A percentile compares a stretch with the other conserved stretches of the same genome.
Conservation (phyloP, 2,329 filamentous ascomycete genomes). For the Phoma herbarum region DNA sequence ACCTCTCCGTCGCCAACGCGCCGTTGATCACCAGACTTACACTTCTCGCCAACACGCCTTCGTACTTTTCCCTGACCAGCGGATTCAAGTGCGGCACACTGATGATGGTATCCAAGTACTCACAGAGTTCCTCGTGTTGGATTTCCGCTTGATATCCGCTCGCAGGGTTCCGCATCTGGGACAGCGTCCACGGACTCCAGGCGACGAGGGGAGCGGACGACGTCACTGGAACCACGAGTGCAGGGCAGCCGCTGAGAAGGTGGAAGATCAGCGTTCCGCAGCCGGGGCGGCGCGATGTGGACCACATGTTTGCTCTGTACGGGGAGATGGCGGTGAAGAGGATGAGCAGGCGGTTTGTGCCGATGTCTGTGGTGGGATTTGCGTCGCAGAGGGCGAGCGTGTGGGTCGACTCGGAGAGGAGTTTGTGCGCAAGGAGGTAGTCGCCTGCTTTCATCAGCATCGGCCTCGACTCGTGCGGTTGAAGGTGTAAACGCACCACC, state of each 20-base stretch:
- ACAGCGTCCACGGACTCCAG: not conserved
- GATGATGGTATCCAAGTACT: not conserved
- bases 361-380: not conserved
- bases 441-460: not conserved
- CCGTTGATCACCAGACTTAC: not conserved
- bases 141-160: not conserved
- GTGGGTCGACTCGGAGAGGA: not conserved
- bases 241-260: not conserved
- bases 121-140: not conserved
- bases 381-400: not conserved
- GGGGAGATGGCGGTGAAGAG: not conserved
- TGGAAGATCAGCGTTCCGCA: not conserved
- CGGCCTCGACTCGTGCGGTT: too few species aligned
- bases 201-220: not conserved
- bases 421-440: not conserved
- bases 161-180: not conserved
- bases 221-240: not conserved
- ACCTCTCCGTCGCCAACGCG: not conserved
- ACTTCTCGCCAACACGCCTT: not conserved
- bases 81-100: not conserved
- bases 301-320: not conserved
- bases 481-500: not conserved
- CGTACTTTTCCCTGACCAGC: not conserved
- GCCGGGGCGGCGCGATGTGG: not conserved
- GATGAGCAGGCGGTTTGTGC: not conserved